Evolutionary conservation across 164 flowering plant species (phyloP), one percentile per base, ranked within the genome.

Genomic region (Vitis riparia): DNA sequence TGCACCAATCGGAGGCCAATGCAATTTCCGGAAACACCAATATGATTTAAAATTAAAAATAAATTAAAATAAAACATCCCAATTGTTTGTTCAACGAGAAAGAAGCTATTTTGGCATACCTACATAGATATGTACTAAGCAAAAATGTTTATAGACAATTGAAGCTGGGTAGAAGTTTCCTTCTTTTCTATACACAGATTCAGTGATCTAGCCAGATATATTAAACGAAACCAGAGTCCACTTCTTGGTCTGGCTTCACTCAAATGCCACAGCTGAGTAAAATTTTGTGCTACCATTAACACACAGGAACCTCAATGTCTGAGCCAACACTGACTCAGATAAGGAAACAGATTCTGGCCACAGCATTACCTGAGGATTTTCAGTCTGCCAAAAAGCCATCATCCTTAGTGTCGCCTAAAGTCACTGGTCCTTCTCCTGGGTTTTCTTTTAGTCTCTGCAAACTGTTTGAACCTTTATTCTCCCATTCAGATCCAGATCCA

Each of bases 111-210:
- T 66, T 8, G 8, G 58, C 19, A 29, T 10, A 16, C 65, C 65
- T 51, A 60, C 11, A 16, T 9, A 59, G 8, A 19, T 47, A 30
- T 29, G 23, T 29, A 29, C 75, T 55, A 55, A 51, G 61, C 55
- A 75, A 51, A 67, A 71, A 60, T 63, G 61, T 29, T 62, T 77
- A 77, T 73, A 65, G 55, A 73, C 73, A 77, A 44, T 69, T 76
- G 79, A 66, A 71, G 60, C 55, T 68, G 19, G 13, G 9, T 2
- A 19, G 8, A 61, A 49, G 47, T 29, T 72, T 55, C 53, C 27
- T 29, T 51, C 57, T 55, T 9, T 27, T 50, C 73, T 67, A 70
- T 69, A 58, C 77, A 74, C 11, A 44, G 16, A 51, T 69, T 55
- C n/a, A 30, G 37, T n/a, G 29, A 55, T 51, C 58, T 62, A 30